A percentile compares a stretch with the other conserved stretches of the same genome.
phyloP scores from a whole-genome alignment of 208 protist species.

The Phytomonas serpens region DNA sequence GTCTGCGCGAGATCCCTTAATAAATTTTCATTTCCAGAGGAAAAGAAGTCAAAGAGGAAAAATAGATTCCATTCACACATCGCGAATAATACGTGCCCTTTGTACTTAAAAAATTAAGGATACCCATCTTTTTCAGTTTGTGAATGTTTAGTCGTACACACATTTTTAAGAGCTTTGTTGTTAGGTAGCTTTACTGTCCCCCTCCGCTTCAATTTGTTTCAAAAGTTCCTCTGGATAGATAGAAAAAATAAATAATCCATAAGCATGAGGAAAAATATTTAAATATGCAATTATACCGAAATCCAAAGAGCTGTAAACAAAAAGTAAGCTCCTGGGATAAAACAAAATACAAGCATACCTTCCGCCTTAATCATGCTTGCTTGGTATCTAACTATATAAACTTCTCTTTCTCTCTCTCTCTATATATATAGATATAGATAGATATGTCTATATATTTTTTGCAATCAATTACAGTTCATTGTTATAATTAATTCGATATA shows the following conservation, averaged over 20 bases:
- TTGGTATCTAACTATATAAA: not conserved
- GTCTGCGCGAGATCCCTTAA: not conserved
- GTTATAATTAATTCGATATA: not conserved
- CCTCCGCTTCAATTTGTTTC: not conserved
- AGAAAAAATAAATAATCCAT: not conserved
- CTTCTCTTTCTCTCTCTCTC: not conserved
- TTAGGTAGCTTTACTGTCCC: not conserved
- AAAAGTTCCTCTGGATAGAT: not conserved
- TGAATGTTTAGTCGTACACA: not conserved
- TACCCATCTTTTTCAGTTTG: not conserved
- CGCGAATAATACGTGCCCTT: not conserved
- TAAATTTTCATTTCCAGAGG: slow-evolving; percentile 16
- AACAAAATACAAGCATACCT: not conserved
- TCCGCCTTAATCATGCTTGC: not conserved
- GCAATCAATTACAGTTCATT: not conserved
- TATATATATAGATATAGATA: not conserved
- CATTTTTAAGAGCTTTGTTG: not conserved
- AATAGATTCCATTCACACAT: not conserved
- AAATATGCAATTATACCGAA: not conserved
- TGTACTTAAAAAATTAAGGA: not conserved
- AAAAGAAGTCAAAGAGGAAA: slow-evolving; percentile 10
- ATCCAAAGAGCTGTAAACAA: not conserved
- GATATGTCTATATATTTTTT: not conserved
- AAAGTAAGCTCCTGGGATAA: not conserved
- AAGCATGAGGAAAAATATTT: not conserved